A percentile compares a stretch with the other conserved stretches of the same genome.
Evolutionary conservation across 2,329 filamentous ascomycete genomes (phyloP).

Genomic region (Pestalotiopsis sp.): DNA sequence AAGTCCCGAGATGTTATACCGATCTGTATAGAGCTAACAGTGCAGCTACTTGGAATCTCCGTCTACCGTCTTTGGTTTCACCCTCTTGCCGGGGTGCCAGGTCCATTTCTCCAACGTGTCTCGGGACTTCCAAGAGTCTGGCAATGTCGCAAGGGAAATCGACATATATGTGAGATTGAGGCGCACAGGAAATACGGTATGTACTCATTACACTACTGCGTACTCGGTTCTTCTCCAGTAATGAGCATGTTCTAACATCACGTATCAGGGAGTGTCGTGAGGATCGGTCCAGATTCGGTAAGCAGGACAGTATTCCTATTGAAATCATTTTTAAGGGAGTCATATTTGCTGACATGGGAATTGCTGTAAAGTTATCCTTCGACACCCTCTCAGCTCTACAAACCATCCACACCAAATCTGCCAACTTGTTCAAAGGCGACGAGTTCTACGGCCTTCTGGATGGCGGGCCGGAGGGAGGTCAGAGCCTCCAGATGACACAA

Average conservation of each 20-base stretch:
- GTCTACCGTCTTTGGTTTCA: conserved; percentile 11
- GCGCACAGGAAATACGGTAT: conserved; percentile 9
- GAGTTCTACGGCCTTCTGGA: conserved; percentile 14
- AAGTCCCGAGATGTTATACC: neutral
- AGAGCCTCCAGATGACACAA: conserved; percentile 10
- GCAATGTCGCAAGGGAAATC: conserved; percentile 9
- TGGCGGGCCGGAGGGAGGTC: conserved; percentile 11
- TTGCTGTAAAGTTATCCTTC: conserved; percentile 4
- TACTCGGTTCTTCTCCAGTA: neutral
- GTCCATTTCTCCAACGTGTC: conserved; percentile 11
- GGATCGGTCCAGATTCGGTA: neutral
- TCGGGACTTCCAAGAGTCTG: conserved; percentile 11
- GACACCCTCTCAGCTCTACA: conserved; percentile 12
- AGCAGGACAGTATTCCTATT: neutral
- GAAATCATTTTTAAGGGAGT: neutral
- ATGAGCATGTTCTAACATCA: neutral
- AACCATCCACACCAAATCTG: conserved; percentile 11
- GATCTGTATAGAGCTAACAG: neutral
- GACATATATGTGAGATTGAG: conserved; percentile 4
- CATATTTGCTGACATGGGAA: neutral
- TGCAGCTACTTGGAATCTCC: neutral
- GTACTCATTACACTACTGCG: neutral
- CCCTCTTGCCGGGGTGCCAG: conserved; percentile 6
- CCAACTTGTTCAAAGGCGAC: conserved; percentile 13
- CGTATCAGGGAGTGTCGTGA: neutral